phyloP scores from a whole-genome alignment of 495 filamentous ascomycete species.

The Xylaria grammica region DNA sequence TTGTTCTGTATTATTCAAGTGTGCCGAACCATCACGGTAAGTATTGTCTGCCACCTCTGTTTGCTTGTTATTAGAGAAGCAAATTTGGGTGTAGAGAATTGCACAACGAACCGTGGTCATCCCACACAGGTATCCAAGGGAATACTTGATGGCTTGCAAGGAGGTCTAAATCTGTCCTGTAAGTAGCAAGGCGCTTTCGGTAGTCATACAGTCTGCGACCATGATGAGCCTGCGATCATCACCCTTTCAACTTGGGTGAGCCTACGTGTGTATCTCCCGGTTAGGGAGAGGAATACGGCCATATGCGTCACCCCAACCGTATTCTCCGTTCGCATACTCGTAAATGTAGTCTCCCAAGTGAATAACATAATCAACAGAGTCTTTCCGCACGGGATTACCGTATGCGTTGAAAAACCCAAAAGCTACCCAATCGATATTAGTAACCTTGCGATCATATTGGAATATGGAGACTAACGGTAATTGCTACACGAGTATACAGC shows the following conservation, averaged over 20 bases:
- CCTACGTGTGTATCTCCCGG: constrained; percentile 51
- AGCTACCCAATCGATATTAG: constrained; percentile 34
- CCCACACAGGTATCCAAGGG: constrained; percentile 71
- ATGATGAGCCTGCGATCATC: background rate
- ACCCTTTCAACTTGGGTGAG: background rate
- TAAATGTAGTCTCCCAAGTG: constrained; percentile 74
- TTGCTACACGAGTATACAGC: constrained; percentile 61
- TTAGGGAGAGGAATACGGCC: constrained; percentile 61
- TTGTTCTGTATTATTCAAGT: constrained; percentile 67
- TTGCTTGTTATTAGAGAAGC: constrained; percentile 11
- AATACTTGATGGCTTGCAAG: constrained; percentile 57
- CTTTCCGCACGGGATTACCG: constrained; percentile 68
- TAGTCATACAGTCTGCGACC: constrained; percentile 58
- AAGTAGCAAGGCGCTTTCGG: constrained; percentile 63
- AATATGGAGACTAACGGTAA: constrained; percentile 49
- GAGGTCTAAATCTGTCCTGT: constrained; percentile 64
- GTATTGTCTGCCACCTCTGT: constrained; percentile 67
- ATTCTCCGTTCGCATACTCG: constrained; percentile 60
- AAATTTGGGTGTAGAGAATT: background rate
- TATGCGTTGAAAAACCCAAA: constrained; percentile 67
- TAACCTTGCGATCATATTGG: constrained; percentile 12
- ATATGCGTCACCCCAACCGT: constrained; percentile 59
- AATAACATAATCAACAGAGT: constrained; percentile 66
- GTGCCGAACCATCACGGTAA: constrained; percentile 58
- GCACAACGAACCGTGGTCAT: constrained; percentile 59